Conservation (phyloP, 306 rosid species). For the Cicer yamashitae region DNA sequence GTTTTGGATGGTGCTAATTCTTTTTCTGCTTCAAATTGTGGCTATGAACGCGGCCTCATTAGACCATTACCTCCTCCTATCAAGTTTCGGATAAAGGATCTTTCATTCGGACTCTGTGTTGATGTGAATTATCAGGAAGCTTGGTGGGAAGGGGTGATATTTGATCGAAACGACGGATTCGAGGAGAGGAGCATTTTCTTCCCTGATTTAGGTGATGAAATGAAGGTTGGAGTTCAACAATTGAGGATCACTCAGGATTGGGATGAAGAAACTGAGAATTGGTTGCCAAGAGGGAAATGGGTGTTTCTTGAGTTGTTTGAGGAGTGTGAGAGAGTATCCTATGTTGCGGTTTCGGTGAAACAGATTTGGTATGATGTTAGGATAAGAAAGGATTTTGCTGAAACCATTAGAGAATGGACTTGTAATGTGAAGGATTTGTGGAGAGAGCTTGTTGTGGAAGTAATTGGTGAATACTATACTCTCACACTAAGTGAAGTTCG, state of each 20-base stretch:
- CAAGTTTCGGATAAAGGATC: slow-evolving; percentile 39
- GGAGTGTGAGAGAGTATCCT: slow-evolving; percentile 55
- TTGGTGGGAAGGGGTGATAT: slow-evolving; percentile 97
- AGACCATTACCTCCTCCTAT: slow-evolving; percentile 69
- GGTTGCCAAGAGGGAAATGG: slow-evolving; percentile 82
- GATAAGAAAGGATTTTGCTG: slow-evolving; percentile 51
- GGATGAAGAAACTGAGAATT: slow-evolving; percentile 62
- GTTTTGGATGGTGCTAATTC: slow-evolving; percentile 55
- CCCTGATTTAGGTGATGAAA: slow-evolving; percentile 87
- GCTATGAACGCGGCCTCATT: slow-evolving; percentile 55
- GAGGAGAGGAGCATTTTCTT: slow-evolving; percentile 70
- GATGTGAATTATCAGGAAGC: slow-evolving; percentile 73
- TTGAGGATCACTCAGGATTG: slow-evolving; percentile 77
- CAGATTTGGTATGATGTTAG: slow-evolving; percentile 87
- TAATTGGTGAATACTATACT: slow-evolving; percentile 54
- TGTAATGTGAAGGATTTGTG: slow-evolving; percentile 62
- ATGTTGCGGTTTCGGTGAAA: slow-evolving; percentile 65
- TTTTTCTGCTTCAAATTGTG: slow-evolving; percentile 4
- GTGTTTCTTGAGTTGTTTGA: slow-evolving; percentile 70
- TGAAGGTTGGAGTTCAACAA: slow-evolving; percentile 46
- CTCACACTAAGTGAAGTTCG: slow-evolving; percentile 53
- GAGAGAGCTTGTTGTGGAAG: slow-evolving; percentile 64
- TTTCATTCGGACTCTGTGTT: slow-evolving; percentile 73
- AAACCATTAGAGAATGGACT: slow-evolving; percentile 72
- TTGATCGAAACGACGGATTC: slow-evolving; percentile 61